phyloP scores from a whole-genome alignment of 495 filamentous ascomycete species.

The Penicillium samsonianum region DNA sequence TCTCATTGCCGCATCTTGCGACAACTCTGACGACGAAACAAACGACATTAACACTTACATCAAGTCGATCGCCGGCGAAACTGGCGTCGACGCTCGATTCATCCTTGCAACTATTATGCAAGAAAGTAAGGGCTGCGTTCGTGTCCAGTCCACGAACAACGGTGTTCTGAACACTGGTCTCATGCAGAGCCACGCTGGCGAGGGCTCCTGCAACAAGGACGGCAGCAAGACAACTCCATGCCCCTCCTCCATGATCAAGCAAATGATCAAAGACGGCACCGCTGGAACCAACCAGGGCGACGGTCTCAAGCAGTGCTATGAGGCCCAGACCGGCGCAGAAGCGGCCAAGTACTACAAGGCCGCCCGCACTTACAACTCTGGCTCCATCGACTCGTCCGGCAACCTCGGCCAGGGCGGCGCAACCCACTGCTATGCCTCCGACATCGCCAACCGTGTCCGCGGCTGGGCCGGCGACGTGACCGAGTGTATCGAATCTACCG shows the following conservation, averaged over 20 bases:
- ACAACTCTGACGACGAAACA: conserved; percentile 48
- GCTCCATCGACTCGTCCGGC: conserved; percentile 43
- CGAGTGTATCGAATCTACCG: conserved; percentile 19
- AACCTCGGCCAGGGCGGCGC: conserved; percentile 53
- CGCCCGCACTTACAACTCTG: conserved; percentile 60
- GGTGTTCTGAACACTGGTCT: conserved; percentile 55
- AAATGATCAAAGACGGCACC: conserved; percentile 54
- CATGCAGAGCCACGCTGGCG: conserved; percentile 56
- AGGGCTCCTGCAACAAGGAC: conserved; percentile 45
- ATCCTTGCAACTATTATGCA: conserved; percentile 61
- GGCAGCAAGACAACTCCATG: conserved; percentile 44
- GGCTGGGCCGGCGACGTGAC: conserved; percentile 46
- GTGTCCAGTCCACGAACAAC: conserved; percentile 49
- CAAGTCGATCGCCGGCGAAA: conserved; percentile 33
- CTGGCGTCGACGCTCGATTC: conserved; percentile 55
- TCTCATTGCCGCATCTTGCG: conserved; percentile 45
- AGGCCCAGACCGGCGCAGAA: conserved; percentile 28
- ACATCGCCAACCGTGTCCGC: conserved; percentile 58
- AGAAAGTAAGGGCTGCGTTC: conserved; percentile 60
- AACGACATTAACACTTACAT: conserved; percentile 42
- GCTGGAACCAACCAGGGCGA: conserved; percentile 41
- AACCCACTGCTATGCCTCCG: conserved; percentile 58
- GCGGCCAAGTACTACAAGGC: conserved; percentile 49
- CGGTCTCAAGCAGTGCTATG: conserved; percentile 44
- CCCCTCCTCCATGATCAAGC: conserved; percentile 40